Evolutionary conservation across 257 asterid genomes (phyloP).

Genomic region (Plantago ovata): DNA sequence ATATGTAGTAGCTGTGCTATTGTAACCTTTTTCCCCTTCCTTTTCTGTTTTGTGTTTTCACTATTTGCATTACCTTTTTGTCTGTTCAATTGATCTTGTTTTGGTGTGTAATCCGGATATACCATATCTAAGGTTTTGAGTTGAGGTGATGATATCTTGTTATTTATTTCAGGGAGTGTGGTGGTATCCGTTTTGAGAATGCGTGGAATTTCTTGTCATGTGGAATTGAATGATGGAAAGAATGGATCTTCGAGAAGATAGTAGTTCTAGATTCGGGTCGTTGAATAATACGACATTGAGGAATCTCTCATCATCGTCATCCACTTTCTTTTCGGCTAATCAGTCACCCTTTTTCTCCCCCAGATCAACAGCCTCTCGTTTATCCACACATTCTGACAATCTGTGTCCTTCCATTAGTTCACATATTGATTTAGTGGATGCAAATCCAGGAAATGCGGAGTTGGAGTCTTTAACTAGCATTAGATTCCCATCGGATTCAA

Average conservation of each 20-base stretch:
- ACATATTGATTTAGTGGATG: conserved; percentile 31
- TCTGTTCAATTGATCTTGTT: conserved; percentile 8
- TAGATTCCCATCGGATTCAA: conserved; percentile 21
- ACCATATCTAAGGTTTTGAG: conserved; percentile 12
- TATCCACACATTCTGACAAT: conserved; percentile 30
- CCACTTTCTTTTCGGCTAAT: conserved; percentile 85
- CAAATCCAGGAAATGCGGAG: conserved; percentile 29
- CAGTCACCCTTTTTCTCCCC: conserved; percentile 97
- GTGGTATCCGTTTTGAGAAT: conserved; percentile 30
- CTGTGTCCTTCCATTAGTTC: conserved; percentile 21
- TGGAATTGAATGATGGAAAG: conserved; percentile 34
- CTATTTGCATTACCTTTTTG: not conserved
- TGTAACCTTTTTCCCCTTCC: not conserved
- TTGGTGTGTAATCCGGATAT: conserved; percentile 13
- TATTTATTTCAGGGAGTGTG: conserved; percentile 26
- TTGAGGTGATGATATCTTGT: conserved; percentile 14
- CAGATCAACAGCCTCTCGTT: conserved; percentile 31
- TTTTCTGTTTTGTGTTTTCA: not conserved
- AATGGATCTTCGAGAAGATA: conserved; percentile 74
- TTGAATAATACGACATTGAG: conserved; percentile 63
- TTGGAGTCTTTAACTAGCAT: conserved; percentile 34
- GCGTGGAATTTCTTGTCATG: conserved; percentile 24
- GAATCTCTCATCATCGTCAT: conserved; percentile 87
- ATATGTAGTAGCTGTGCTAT: not conserved
- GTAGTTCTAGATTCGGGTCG: conserved; percentile 41